A percentile compares a stretch with the other conserved stretches of the same genome.
Evolutionary conservation across 2,329 filamentous ascomycete genomes (phyloP).

Genomic region (Clarireedia hainanense): DNA sequence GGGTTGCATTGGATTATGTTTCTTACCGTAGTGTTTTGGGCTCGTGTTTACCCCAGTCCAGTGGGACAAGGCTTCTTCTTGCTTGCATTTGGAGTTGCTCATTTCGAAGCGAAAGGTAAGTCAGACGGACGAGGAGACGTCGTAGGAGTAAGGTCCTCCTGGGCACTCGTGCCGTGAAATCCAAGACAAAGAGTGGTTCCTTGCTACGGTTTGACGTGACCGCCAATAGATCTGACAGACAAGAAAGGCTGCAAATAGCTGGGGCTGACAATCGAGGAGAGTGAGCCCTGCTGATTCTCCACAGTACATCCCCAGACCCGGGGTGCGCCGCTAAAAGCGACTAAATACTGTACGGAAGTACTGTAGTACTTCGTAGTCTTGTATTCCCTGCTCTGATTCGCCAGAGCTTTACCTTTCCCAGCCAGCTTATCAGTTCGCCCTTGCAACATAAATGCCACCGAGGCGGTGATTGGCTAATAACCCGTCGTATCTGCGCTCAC

Average conservation of each 20-base stretch:
- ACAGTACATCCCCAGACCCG: background rate
- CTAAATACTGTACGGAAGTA: background rate
- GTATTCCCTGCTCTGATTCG: background rate
- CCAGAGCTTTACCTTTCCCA: background rate
- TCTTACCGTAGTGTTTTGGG: background rate
- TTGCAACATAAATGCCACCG: background rate
- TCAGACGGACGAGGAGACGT: background rate
- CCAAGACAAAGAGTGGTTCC: background rate
- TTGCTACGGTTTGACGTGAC: background rate
- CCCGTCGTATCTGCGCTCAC: background rate
- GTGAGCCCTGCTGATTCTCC: background rate
- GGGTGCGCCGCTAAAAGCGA: background rate
- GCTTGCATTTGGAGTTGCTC: background rate
- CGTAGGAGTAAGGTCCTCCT: background rate
- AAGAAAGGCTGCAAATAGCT: too few species aligned
- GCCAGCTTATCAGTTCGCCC: constrained; percentile 4
- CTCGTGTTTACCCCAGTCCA: background rate
- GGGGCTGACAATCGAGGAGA: too few species aligned
- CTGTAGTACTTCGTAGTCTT: background rate
- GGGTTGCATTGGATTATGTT: background rate
- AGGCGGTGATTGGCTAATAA: background rate
- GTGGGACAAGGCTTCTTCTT: background rate
- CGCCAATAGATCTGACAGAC: background rate
- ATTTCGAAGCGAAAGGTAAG: background rate
- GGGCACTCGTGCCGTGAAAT: too few species aligned